Evolutionary conservation across 148 eudicot genomes (phyloP), one percentile per base, ranked within the genome.

Genomic region (Spergularia marina): DNA sequence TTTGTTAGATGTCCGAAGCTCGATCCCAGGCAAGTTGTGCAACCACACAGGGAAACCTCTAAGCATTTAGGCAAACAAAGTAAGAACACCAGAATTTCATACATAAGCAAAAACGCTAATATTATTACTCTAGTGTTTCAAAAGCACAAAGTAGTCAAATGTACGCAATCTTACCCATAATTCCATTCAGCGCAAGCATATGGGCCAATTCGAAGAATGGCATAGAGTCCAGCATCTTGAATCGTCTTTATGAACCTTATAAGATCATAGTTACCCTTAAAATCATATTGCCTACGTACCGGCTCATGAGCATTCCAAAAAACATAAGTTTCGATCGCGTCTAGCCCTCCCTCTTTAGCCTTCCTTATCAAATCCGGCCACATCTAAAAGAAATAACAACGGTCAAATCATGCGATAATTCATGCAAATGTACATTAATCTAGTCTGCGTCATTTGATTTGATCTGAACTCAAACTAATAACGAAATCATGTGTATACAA

Each of bases 141-240:
- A 30, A 30, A 30, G 3, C 4, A 2, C 36, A 30, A 30, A 30
- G 36, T 30, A 30, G 36, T 30, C 36, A 30, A 30, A 30, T 30
- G 36, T 30, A 3, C 36, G 36, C 36, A 67, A 47, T 16, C 13
- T 11, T 81, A 89, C 93, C 93, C 93, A 52, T 84, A 91, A 53
- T 89, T 91, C 97, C 93, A 91, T 78, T 89, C 97, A 21, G 89
- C 90, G 78, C 92, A 90, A n/a, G 84, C 84, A 65, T 85, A 90
- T 0, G 95, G 95, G 18, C 95, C 95, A 23, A 91, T 89, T 7
- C 97, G 87, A 64, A 91, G 93, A 78, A 86, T 72, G 34, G 79
- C 84, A 61, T 85, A 91, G 2, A 91, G 91, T 0, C 93, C 91
- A 21, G 74, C 90, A 13, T 84, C 81, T 70, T 89, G 86, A 61